phyloP scores from a whole-genome alignment of 2,329 filamentous ascomycete genomes.

The Hymenoscyphus albidus region DNA sequence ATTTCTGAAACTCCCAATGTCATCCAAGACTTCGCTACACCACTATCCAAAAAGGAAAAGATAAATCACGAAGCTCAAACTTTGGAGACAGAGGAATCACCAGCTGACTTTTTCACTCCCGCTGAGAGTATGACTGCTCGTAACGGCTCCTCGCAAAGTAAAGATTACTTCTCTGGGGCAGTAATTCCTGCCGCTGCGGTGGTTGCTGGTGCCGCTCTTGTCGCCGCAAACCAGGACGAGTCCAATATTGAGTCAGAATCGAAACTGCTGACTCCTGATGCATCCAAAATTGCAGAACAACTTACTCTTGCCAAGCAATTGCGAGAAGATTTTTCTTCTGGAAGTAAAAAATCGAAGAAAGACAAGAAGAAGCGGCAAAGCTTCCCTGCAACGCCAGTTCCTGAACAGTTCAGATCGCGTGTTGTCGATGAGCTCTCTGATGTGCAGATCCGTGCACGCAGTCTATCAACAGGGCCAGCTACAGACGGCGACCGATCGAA shows the following conservation, averaged over 20 bases:
- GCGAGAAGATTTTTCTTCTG: slow-evolving; percentile 27
- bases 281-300: slow-evolving; percentile 27
- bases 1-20: slow-evolving; percentile 2
- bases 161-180: slow-evolving; percentile 17
- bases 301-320: slow-evolving; percentile 29
- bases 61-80: slow-evolving; percentile 19
- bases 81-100: slow-evolving; percentile 7
- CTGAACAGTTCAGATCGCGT: slow-evolving; percentile 25
- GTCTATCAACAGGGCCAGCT: slow-evolving; percentile 27
- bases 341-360: slow-evolving; percentile 29
- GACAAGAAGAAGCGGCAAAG: slow-evolving; percentile 34
- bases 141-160: slow-evolving; percentile 9
- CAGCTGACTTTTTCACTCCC: not conserved
- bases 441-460: slow-evolving; percentile 24
- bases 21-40: slow-evolving; percentile 3
- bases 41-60: slow-evolving; percentile 11
- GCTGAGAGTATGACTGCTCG: not conserved
- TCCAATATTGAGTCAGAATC: not conserved
- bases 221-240: slow-evolving; percentile 13
- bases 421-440: slow-evolving; percentile 19
- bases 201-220: slow-evolving; percentile 17
- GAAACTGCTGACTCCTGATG: slow-evolving; percentile 19
- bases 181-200: slow-evolving; percentile 17
- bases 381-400: slow-evolving; percentile 26
- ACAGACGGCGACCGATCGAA: slow-evolving; percentile 19